Evolutionary conservation across 2,329 filamentous ascomycete genomes (phyloP), one percentile per base, ranked within the genome.

Genomic region (Leptographium galeiforme): DNA sequence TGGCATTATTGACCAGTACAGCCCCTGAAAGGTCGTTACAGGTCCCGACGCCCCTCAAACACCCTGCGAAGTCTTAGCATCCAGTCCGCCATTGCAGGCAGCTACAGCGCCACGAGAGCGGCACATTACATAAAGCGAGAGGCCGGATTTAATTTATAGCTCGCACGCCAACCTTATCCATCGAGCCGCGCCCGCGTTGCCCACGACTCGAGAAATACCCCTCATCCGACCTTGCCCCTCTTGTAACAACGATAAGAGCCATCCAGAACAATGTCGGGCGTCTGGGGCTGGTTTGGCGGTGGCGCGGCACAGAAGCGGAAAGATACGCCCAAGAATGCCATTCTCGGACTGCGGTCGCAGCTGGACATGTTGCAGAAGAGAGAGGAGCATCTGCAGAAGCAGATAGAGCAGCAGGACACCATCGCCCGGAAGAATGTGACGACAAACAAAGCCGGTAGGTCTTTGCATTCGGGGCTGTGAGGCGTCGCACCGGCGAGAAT

Each of bases 301-400:
- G 81, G 79, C 60, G 79, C 81, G 63, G 83, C 84, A 62, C 84
- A 89, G 72, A 88, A 89, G 77, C 84, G 84, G 73, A 95, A 94
- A 74, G 89, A 96, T 72, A 85, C 82, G 56, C 89, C 93, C 55
- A 98, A 98, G 79, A 93, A 95, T 75, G 93, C 93, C 61, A 98
- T 98, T 64, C 76, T 98, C 54, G 81, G 80, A 56, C 74, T 98
- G 64, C 82, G 93, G 62, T 79, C 85, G 64, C 91, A 96, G 73
- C 78, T 97, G 46, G 91, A 96, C 63, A 97, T 97, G 90, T 78
- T 98, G 66, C 89, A 94, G 72, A 98, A 98, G 78, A 80, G 91
- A 56, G 90, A 97, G 75, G 87, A 81, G 68, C 89, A 97, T 66
- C 72, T 97, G 57, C 85, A 93, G 69, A 86, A 79, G 58, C 89